A percentile compares a stretch with the other conserved stretches of the same genome.
Evolutionary conservation across 208 protist species (phyloP).

Genomic region (Naegleria fowleri): DNA sequence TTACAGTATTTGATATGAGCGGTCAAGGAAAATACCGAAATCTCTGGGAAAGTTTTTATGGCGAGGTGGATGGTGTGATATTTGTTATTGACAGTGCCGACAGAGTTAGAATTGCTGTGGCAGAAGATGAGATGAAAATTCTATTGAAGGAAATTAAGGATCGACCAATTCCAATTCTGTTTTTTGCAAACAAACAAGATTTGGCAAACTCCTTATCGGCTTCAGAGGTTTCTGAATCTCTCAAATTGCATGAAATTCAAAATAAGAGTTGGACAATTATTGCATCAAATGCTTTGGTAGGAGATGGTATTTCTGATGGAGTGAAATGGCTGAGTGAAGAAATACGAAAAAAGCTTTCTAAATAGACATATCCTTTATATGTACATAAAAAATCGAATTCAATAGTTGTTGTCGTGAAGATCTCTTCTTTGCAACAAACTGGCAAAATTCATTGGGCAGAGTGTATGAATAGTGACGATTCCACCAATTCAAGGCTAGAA

Average conservation of each 20-base stretch:
- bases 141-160: conserved; percentile 54
- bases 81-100: conserved; percentile 57
- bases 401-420: too few species aligned
- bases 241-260: conserved; percentile 35
- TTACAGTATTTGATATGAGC: conserved; percentile 66
- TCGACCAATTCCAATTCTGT: conserved; percentile 43
- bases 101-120: conserved; percentile 45
- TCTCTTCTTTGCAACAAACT: too few species aligned
- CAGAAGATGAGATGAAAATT: conserved; percentile 46
- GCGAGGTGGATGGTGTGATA: conserved; percentile 57
- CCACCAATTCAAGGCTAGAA: too few species aligned
- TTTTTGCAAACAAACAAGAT: conserved; percentile 70
- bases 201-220: conserved; percentile 35
- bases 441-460: too few species aligned
- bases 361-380: too few species aligned
- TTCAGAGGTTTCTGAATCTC: conserved; percentile 29
- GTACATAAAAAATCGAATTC: too few species aligned
- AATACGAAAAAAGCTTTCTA: background rate
- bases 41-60: conserved; percentile 73
- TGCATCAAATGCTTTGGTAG: conserved; percentile 60
- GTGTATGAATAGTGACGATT: too few species aligned
- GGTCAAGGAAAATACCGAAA: conserved; percentile 31
- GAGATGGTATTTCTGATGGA: conserved; percentile 77
- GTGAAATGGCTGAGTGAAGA: conserved; percentile 64
- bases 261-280: conserved; percentile 45